Base-by-base conservation (phyloP, 2,329 filamentous ascomycete species). In the Fusarium begoniae region DNA sequence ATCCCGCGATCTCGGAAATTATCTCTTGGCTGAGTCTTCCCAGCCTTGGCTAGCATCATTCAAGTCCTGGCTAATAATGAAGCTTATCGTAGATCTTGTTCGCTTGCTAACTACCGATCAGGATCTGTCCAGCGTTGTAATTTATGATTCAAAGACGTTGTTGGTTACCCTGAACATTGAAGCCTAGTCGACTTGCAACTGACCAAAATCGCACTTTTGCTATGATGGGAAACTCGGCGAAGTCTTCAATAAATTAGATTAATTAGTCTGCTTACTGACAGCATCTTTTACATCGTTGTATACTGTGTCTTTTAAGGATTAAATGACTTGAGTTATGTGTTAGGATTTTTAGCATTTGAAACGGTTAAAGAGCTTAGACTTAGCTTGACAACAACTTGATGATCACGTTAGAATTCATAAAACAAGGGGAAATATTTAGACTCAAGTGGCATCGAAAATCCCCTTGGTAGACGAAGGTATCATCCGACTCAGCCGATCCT, bases 91-190 rank as follows among this genome's bases (percentile, higher is more conserved):
- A 84, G 30, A 92, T 83, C 50, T 79, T 78, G 30, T 87, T 90
- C 22, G 89, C 88, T 40, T 77, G 75, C 12, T 87, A 85, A 72
- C 85, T 85, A 28, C 88, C 86, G 22, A 90, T 80, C 58, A 92
- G 85, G 40, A 90, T 83, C 76, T 90, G 80, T 92, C 90, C 76
- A 26, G 20, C 8, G 18, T 45, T 43, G 37, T 30, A 32, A 24
- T 44, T 28, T 88, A 88, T 92, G 78, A 91, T 90, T 0, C 90
- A 88, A 89, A 22, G 90, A 90, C 20, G 88, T 88, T 5, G 80
- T 79, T 84, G 45, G 91, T 81, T 13, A 90, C 85, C 18, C 89
- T 84, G 15, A 82, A 82, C 65, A 92, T 78, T 89, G 87, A 1
- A 85, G 85, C 87, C n/a, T 28, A 22, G 14, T 18, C 3, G 6